Base-by-base conservation (phyloP, 768 basidiomycete genomes). In the Lepiota venenata region DNA sequence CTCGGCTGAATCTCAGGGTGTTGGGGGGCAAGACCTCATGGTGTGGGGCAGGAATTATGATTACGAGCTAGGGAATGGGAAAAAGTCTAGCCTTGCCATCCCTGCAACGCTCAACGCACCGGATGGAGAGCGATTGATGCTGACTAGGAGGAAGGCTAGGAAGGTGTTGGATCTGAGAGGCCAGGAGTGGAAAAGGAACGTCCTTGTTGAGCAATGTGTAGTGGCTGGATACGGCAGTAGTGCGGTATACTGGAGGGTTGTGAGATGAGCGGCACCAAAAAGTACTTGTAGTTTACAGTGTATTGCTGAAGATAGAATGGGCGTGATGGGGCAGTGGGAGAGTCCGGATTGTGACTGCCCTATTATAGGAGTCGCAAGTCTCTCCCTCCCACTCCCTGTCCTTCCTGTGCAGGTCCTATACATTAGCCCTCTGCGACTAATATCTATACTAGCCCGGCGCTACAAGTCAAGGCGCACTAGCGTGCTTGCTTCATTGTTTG, bases 11-110 rank as follows among this genome's bases (percentile, higher is more conserved):
- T 66, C 79, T 3, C 78, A 73, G 3, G 72, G 74, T 10, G 78
- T 79, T 38, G 78, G 75, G 12, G 84, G 86, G 2, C 77, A 81
- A 47, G 91, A 92, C 66, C 69, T 92, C 36, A 66, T 86, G 41
- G 78, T 74, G 0, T 92, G 87, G 88, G 91, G 91, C 2, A 76
- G 77, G 54, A 91, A 90, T 60, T 77, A 82, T 44, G 80, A 85
- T 32, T 85, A 79, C 56, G 88, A 92, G 65, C 76, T 91, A 3
- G 90, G 90, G 10, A 88, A 82, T 61, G 88, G 88, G 36, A 87
- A 81, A 64, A 81, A 82, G 58, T 71, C 79, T 11, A 85, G 83
- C 60, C 58, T 81, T 22, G 72, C 82, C 2, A 64, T 77, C 29
- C 88, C 90, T 0, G 72, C 73, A 1, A 69, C 70, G 21, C 66